A percentile compares a stretch with the other conserved stretches of the same genome.
Conservation (phyloP, 2,329 filamentous ascomycete genomes). For the Cladosporium sphaerospermum region DNA sequence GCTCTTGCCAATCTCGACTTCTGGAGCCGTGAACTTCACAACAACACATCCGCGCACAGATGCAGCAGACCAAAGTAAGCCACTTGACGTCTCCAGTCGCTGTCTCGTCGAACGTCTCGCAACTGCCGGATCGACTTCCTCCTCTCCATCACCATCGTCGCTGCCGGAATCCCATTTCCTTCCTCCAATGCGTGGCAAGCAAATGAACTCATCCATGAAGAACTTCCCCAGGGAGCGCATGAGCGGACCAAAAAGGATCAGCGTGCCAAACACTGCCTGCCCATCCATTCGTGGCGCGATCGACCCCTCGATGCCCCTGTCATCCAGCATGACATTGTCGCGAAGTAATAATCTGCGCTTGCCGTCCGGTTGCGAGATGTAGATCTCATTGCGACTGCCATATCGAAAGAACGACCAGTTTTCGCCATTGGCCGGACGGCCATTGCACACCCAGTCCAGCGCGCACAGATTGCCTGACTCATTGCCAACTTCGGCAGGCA, state of each 20-base stretch:
- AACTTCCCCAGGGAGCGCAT: slow-evolving; percentile 63
- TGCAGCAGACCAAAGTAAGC: slow-evolving; percentile 76
- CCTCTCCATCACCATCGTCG: slow-evolving; percentile 34
- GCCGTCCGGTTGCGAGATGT: slow-evolving; percentile 42
- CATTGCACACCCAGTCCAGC: slow-evolving; percentile 91
- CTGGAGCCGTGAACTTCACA: slow-evolving; percentile 81
- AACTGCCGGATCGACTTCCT: slow-evolving; percentile 33
- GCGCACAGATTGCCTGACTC: slow-evolving; percentile 59
- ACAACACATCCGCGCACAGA: slow-evolving; percentile 75
- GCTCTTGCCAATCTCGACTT: slow-evolving; percentile 70
- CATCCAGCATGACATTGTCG: slow-evolving; percentile 68
- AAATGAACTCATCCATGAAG: slow-evolving; percentile 72
- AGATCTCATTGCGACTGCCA: slow-evolving; percentile 84
- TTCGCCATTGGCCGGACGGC: slow-evolving; percentile 77
- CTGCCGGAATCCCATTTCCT: slow-evolving; percentile 59
- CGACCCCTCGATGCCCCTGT: slow-evolving; percentile 23
- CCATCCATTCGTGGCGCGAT: slow-evolving; percentile 59
- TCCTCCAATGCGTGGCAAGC: slow-evolving; percentile 73
- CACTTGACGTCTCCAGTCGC: slow-evolving; percentile 50
- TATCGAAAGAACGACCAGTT: slow-evolving; percentile 79
- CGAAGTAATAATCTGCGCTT: slow-evolving; percentile 63
- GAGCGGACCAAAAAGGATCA: slow-evolving; percentile 71
- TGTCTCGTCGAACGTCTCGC: slow-evolving; percentile 38
- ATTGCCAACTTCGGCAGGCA: slow-evolving; percentile 7
- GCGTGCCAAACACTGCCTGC: slow-evolving; percentile 72